Evolutionary conservation across 1,284 basidiomycete species (phyloP).

Genomic region (Microbotryomycetes sp.): DNA sequence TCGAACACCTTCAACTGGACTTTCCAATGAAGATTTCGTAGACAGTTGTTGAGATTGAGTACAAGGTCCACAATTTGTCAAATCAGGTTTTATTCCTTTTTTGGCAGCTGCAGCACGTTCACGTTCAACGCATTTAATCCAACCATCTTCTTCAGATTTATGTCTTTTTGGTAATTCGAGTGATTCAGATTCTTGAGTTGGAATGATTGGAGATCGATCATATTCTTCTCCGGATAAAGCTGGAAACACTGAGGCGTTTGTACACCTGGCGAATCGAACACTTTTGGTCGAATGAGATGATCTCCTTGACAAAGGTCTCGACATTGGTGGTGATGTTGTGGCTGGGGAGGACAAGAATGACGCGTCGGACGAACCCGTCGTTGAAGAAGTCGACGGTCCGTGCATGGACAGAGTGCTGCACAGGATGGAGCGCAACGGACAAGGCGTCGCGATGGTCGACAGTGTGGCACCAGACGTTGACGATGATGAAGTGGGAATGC

Average conservation of each 20-base stretch:
- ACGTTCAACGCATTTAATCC: conserved; percentile 32
- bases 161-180: conserved; percentile 26
- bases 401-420: conserved; percentile 12
- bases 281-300: conserved; percentile 14
- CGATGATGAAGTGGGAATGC: not conserved
- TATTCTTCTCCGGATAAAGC: conserved; percentile 29
- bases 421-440: conserved; percentile 23
- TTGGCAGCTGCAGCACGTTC: conserved; percentile 14
- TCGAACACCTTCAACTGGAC: conserved; percentile 30
- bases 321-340: conserved; percentile 24
- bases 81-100: not conserved
- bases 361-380: not conserved
- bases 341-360: conserved; percentile 18
- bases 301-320: conserved; percentile 28
- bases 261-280: conserved; percentile 34
- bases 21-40: conserved; percentile 13
- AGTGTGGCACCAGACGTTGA: not conserved
- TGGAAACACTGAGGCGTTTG: conserved; percentile 33
- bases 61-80: not conserved
- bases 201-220: conserved; percentile 33
- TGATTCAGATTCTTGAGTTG: conserved; percentile 23
- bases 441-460: not conserved
- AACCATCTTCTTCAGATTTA: conserved; percentile 18
- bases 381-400: not conserved
- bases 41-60: conserved; percentile 6